A percentile compares a stretch with the other conserved stretches of the same genome.
phyloP scores from a whole-genome alignment of 306 rosid genomes.

The Lagenaria siceraria region DNA sequence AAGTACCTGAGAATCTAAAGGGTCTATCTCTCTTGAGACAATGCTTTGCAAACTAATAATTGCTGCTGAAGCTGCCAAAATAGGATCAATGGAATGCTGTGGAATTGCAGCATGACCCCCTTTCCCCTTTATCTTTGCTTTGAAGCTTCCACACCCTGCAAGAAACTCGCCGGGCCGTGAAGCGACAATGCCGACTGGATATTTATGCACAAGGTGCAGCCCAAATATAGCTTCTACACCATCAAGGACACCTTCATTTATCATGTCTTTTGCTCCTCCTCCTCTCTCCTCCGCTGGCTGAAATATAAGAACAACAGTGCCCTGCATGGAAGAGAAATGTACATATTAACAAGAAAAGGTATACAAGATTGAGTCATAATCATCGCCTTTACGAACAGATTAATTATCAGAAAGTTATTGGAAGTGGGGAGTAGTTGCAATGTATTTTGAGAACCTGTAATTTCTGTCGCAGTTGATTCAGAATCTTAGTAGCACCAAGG shows the following conservation, averaged over 20 bases:
- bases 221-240: constrained; percentile 74
- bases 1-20: constrained; percentile 77
- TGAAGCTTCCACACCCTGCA: constrained; percentile 96
- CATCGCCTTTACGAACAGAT: not conserved
- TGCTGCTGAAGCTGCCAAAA: constrained; percentile 72
- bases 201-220: constrained; percentile 30
- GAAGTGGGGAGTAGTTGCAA: not conserved
- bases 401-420: not conserved
- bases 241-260: constrained; percentile 54
- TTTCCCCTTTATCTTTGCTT: constrained; percentile 64
- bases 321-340: constrained; percentile 30
- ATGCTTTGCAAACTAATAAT: constrained; percentile 73
- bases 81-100: constrained; percentile 55
- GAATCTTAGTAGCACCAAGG: constrained; percentile 81
- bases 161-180: constrained; percentile 70
- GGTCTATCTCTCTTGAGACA: constrained; percentile 76
- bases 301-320: constrained; percentile 59
- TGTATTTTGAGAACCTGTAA: constrained; percentile 34
- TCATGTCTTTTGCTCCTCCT: constrained; percentile 68
- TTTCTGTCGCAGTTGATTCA: constrained; percentile 38
- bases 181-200: constrained; percentile 53
- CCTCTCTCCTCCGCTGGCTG: constrained; percentile 93
- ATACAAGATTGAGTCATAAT: not conserved
- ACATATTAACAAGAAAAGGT: not conserved
- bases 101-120: constrained; percentile 71